phyloP scores from a whole-genome alignment of 305 asterid genomes.

The Fraxinus greggii region DNA sequence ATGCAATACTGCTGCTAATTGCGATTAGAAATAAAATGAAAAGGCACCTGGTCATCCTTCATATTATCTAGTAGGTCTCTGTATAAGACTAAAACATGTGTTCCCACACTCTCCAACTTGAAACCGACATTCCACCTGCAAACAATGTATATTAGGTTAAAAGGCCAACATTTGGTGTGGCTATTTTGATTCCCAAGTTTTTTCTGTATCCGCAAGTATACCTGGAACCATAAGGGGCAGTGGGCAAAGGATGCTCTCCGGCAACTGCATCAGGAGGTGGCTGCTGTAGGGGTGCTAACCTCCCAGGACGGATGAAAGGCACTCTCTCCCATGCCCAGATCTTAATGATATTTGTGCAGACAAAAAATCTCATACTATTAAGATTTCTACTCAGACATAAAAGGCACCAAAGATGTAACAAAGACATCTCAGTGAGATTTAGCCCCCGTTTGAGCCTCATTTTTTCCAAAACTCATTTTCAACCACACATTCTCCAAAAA shows the following conservation, averaged over 20 bases:
- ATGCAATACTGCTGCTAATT: background rate
- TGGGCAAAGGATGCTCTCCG: conserved; percentile 45
- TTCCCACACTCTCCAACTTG: conserved; percentile 60
- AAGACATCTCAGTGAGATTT: background rate
- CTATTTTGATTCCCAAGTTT: conserved; percentile 12
- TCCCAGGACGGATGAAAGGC: conserved; percentile 58
- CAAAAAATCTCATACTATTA: conserved; percentile 16
- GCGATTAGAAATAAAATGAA: background rate
- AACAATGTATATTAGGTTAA: conserved; percentile 17
- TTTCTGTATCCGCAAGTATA: conserved; percentile 16
- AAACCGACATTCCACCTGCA: conserved; percentile 65
- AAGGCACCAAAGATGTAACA: conserved; percentile 15
- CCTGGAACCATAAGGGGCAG: conserved; percentile 49
- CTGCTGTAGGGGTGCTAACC: conserved; percentile 48
- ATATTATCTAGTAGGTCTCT: conserved; percentile 59
- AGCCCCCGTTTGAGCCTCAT: background rate
- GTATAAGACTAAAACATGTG: conserved; percentile 54
- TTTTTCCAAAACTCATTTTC: background rate
- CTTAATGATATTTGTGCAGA: conserved; percentile 30
- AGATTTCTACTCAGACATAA: conserved; percentile 10
- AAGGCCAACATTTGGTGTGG: background rate
- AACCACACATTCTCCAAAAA: background rate
- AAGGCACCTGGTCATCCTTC: conserved; percentile 61
- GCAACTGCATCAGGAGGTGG: conserved; percentile 37
- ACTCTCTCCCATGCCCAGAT: conserved; percentile 76